Percentiles rank a stretch among this genome's conserved stretches.
Evolutionary conservation across 257 asterid genomes (phyloP).

Genomic region (Solanum peruvianum): DNA sequence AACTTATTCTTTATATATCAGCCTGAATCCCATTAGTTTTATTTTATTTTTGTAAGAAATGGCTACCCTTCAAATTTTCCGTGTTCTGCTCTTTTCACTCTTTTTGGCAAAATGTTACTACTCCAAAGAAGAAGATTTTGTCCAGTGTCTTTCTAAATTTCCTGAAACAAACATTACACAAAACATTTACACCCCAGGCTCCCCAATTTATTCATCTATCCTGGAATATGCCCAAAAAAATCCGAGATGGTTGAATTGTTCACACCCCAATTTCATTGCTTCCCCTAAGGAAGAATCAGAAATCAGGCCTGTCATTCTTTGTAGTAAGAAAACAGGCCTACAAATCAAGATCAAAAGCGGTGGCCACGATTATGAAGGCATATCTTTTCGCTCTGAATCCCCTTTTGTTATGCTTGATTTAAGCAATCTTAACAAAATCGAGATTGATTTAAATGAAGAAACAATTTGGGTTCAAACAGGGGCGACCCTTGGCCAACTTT

Average conservation of each 20-base stretch:
- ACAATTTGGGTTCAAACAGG: constrained; percentile 7
- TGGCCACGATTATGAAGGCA: not conserved
- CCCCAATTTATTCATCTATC: not conserved
- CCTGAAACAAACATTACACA: not conserved
- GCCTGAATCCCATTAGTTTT: not conserved
- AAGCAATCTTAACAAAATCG: not conserved
- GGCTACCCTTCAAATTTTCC: not conserved
- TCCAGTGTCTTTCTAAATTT: not conserved
- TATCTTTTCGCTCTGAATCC: not conserved
- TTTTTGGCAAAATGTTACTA: not conserved
- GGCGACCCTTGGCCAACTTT: constrained; percentile 1
- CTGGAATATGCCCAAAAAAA: not conserved
- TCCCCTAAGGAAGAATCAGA: not conserved
- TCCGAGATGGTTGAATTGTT: not conserved
- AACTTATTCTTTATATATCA: not conserved
- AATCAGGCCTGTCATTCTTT: not conserved
- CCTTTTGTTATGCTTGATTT: not conserved
- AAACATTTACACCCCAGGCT: not conserved
- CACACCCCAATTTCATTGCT: not conserved
- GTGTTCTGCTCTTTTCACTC: not conserved
- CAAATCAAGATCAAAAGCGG: not conserved
- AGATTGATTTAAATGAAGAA: not conserved
- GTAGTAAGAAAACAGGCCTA: not conserved
- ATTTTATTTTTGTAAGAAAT: not conserved
- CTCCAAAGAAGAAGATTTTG: not conserved